These are phyloP conservation scores for Pseudocercospora musae DNA, from an alignment of 2,329 filamentous ascomycete species.

Conservation along the genomic window DNA sequence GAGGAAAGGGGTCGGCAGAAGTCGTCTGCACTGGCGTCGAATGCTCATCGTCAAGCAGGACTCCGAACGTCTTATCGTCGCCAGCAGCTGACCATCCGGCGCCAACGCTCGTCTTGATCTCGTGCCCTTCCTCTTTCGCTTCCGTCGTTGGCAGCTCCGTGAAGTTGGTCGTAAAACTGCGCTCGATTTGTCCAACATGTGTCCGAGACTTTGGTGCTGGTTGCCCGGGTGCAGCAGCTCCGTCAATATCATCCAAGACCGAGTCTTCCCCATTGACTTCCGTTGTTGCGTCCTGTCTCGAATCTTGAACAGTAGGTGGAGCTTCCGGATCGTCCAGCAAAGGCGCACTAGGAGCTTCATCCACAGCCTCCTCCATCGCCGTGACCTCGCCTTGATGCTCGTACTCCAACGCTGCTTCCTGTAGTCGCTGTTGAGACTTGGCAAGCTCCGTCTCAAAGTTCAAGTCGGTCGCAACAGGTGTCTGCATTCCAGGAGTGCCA, in stretches of 20 bases:
- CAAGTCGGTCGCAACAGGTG: constrained; percentile 10
- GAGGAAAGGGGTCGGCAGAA: not conserved
- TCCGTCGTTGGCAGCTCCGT: constrained; percentile 24
- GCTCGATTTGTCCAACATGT: constrained; percentile 24
- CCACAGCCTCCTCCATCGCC: constrained; percentile 45
- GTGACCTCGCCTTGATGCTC: constrained; percentile 48
- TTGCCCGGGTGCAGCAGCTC: constrained; percentile 12
- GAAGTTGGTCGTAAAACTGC: constrained; percentile 35
- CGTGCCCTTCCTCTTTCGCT: constrained; percentile 6
- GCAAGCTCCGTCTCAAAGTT: constrained; percentile 15
- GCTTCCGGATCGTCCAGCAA: constrained; percentile 41
- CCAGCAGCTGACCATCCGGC: constrained; percentile 31
- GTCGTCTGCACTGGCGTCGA: not conserved
- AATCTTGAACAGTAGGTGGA: constrained; percentile 27
- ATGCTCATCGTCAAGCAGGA: constrained; percentile 25
- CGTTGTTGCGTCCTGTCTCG: constrained; percentile 10
- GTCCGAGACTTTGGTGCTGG: constrained; percentile 17
- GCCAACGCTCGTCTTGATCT: constrained; percentile 13
- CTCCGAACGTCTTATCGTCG: constrained; percentile 34
- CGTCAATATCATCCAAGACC: constrained; percentile 19
- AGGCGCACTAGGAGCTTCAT: constrained; percentile 42
- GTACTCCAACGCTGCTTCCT: constrained; percentile 32
- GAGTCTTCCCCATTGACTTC: constrained; percentile 15
- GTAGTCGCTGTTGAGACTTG: constrained; percentile 1
- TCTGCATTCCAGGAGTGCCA: constrained; percentile 15